A percentile compares a stretch with the other conserved stretches of the same genome.
phyloP scores from a whole-genome alignment of 129 eudicot species.

The Centrapalus pauciflorus region DNA sequence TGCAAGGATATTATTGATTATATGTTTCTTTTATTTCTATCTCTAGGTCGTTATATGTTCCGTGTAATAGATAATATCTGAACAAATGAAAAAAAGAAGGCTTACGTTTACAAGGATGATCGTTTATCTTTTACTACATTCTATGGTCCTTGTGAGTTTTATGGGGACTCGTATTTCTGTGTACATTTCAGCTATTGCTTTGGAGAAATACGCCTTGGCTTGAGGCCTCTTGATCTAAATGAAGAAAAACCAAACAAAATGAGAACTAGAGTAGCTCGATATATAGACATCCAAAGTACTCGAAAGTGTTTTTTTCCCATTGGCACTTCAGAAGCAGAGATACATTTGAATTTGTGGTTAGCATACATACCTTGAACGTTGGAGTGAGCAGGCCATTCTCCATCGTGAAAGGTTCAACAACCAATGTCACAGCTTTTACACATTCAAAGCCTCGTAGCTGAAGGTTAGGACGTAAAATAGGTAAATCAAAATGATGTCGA shows the following conservation, averaged over 20 bases:
- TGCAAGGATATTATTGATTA: too few species aligned
- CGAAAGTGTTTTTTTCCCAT: background rate
- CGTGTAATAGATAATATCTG: too few species aligned
- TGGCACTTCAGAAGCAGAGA: background rate
- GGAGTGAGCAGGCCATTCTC: slow-evolving; percentile 57
- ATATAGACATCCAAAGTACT: background rate
- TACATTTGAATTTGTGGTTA: background rate
- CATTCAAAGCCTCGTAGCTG: slow-evolving; percentile 53
- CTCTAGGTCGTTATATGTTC: too few species aligned
- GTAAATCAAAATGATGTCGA: background rate
- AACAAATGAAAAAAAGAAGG: too few species aligned
- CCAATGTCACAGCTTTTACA: slow-evolving; percentile 44
- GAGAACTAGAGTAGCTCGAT: background rate
- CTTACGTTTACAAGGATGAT: too few species aligned
- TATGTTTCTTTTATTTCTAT: too few species aligned
- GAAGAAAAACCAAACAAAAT: background rate
- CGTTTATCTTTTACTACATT: too few species aligned
- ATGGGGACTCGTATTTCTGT: slow-evolving; percentile 16
- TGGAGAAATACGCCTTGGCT: slow-evolving; percentile 44
- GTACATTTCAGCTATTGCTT: slow-evolving; percentile 41
- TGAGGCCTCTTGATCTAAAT: slow-evolving; percentile 44
- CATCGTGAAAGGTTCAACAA: slow-evolving; percentile 40
- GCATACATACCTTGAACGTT: slow-evolving; percentile 41
- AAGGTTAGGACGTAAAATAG: background rate
- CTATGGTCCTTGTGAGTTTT: too few species aligned